Percentiles rank a stretch among this genome's conserved stretches.
Conservation (phyloP, 2,329 filamentous ascomycete species). For the Pseudogymnoascus sp. region DNA sequence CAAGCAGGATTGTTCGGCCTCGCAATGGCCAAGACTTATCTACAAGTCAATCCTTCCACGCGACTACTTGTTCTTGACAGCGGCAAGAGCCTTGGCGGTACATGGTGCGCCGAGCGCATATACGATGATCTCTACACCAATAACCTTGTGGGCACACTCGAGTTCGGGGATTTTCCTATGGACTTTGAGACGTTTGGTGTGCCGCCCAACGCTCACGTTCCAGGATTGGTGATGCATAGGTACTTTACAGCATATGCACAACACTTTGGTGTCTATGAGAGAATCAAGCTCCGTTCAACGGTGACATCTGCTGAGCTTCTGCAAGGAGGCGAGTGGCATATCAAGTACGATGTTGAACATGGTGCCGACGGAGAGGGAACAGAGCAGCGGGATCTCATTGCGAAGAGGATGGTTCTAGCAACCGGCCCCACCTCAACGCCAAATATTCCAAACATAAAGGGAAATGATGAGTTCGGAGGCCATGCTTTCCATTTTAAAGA, state of each 20-base stretch:
- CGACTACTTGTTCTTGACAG: constrained; percentile 53
- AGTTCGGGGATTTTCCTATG: constrained; percentile 62
- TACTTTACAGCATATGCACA: constrained; percentile 51
- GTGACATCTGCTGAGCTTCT: constrained; percentile 30
- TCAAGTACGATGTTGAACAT: background rate
- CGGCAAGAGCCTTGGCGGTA: constrained; percentile 52
- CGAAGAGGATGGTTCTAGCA: constrained; percentile 41
- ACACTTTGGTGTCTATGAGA: constrained; percentile 42
- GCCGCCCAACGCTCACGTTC: constrained; percentile 47
- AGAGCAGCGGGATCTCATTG: background rate
- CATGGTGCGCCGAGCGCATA: constrained; percentile 59
- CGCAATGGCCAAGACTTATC: constrained; percentile 52
- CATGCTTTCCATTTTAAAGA: constrained; percentile 24
- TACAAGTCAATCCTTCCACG: constrained; percentile 47
- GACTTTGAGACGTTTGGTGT: constrained; percentile 11
- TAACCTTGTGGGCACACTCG: constrained; percentile 63
- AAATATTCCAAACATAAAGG: constrained; percentile 40
- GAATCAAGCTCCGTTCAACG: constrained; percentile 42
- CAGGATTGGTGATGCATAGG: constrained; percentile 45
- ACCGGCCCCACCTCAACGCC: constrained; percentile 45
- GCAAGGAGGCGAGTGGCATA: background rate
- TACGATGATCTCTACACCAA: constrained; percentile 65
- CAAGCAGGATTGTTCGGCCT: constrained; percentile 46
- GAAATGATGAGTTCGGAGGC: constrained; percentile 36
- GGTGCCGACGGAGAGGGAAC: background rate